Percentiles rank a stretch among this genome's conserved stretches.
phyloP scores from a whole-genome alignment of 2,329 filamentous ascomycete genomes.

The Mycocentrospora acerina region DNA sequence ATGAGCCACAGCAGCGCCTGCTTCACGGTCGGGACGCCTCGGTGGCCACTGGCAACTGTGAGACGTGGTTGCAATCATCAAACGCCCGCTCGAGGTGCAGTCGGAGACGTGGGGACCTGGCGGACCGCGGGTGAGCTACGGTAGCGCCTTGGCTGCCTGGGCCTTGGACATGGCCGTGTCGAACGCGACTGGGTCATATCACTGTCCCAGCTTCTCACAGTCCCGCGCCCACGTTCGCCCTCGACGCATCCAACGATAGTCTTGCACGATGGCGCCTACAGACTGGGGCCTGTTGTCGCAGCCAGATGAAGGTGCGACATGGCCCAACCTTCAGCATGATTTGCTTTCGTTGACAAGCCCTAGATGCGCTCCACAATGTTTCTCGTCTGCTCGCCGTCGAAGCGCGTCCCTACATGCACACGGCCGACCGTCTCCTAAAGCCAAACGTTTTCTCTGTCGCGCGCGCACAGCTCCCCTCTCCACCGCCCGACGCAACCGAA shows the following conservation, averaged over 20 bases:
- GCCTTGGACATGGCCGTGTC: not conserved
- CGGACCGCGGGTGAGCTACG: conserved; percentile 1
- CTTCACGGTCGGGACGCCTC: too few species aligned
- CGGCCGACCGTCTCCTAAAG: conserved; percentile 76
- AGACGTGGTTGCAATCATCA: not conserved
- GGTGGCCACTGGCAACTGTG: too few species aligned
- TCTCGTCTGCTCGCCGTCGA: conserved; percentile 84
- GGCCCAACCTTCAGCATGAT: not conserved
- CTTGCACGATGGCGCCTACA: conserved; percentile 50
- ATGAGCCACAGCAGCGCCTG: conserved; percentile 8
- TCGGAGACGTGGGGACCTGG: conserved; percentile 10
- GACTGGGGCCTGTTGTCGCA: conserved; percentile 70
- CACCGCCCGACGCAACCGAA: conserved; percentile 62
- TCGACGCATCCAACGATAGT: too few species aligned
- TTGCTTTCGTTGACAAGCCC: conserved; percentile 7
- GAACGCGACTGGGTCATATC: too few species aligned
- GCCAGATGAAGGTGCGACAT: conserved; percentile 62
- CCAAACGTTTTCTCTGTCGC: conserved; percentile 64
- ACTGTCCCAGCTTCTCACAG: too few species aligned
- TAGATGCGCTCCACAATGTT: conserved; percentile 78
- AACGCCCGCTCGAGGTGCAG: not conserved
- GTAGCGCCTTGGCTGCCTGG: too few species aligned
- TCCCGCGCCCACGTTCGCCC: too few species aligned
- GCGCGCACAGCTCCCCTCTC: conserved; percentile 61
- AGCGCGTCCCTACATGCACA: conserved; percentile 86